Conservation (phyloP, 2,329 filamentous ascomycete species). For the Fusarium acutatum region DNA sequence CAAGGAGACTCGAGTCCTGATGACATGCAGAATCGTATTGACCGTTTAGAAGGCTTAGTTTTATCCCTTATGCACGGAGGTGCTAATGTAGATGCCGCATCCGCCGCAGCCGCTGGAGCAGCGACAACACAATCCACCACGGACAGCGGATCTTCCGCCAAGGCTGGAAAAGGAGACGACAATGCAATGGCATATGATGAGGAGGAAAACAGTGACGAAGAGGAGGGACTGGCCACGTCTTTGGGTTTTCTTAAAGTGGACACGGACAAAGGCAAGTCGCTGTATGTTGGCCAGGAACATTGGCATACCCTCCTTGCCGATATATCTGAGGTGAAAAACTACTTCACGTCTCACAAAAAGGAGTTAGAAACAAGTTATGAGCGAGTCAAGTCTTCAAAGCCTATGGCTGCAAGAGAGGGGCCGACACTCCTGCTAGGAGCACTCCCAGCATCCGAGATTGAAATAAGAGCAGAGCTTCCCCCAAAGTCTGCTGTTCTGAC, state of each 20-base stretch:
- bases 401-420: constrained; percentile 66
- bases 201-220: constrained; percentile 74
- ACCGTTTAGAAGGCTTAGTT: constrained; percentile 90
- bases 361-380: constrained; percentile 85
- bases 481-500: constrained; percentile 84
- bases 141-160: constrained; percentile 56
- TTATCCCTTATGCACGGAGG: constrained; percentile 94
- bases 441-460: constrained; percentile 74
- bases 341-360: constrained; percentile 86
- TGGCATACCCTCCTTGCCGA: constrained; percentile 83
- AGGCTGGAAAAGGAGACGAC: constrained; percentile 66
- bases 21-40: constrained; percentile 99
- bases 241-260: constrained; percentile 87
- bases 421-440: constrained; percentile 83
- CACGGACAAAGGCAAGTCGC: constrained; percentile 76
- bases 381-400: constrained; percentile 75
- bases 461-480: constrained; percentile 83
- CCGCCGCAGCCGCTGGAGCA: constrained; percentile 47
- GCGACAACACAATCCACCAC: constrained; percentile 49
- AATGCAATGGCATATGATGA: constrained; percentile 55
- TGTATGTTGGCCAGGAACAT: constrained; percentile 84
- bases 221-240: constrained; percentile 73
- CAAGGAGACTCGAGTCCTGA: constrained; percentile 73
- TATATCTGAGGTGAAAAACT: constrained; percentile 93
- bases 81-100: constrained; percentile 57